Evolutionary conservation across 371 early-diverging fungal species (phyloP).

Genomic region (Rhizopus microsporus): DNA sequence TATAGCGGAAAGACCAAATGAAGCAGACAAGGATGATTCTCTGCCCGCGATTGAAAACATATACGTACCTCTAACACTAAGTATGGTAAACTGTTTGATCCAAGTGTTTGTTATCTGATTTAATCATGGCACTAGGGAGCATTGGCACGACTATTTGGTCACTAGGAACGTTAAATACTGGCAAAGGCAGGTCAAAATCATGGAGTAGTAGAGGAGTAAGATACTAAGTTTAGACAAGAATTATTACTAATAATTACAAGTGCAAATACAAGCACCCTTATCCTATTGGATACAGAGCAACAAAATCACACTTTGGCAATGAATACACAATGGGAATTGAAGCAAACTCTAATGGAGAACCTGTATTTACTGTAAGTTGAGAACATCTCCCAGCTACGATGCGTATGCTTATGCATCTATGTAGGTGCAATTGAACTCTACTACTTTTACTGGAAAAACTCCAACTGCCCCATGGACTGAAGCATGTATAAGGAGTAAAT

Average conservation of each 20-base stretch:
- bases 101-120: conserved; percentile 14
- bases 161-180: conserved; percentile 36
- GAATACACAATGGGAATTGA: conserved; percentile 57
- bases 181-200: conserved; percentile 34
- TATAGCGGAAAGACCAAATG: conserved; percentile 9
- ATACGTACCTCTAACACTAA: conserved; percentile 35
- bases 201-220: conserved; percentile 52
- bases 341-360: conserved; percentile 36
- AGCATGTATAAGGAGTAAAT: conserved; percentile 50
- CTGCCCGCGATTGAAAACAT: conserved; percentile 13
- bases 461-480: conserved; percentile 65
- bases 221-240: neutral
- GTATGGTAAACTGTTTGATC: conserved; percentile 15
- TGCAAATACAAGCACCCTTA: conserved; percentile 60
- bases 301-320: conserved; percentile 56
- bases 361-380: conserved; percentile 42
- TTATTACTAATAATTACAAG: conserved; percentile 17
- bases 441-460: conserved; percentile 44
- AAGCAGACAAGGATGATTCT: conserved; percentile 7
- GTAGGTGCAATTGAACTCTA: conserved; percentile 33
- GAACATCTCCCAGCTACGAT: neutral
- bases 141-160: conserved; percentile 52
- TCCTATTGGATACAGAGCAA: conserved; percentile 57
- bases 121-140: conserved; percentile 2
- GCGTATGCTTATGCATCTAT: neutral